Evolutionary conservation across 208 protist genomes (phyloP).

Genomic region (Borovskyia barvae): DNA sequence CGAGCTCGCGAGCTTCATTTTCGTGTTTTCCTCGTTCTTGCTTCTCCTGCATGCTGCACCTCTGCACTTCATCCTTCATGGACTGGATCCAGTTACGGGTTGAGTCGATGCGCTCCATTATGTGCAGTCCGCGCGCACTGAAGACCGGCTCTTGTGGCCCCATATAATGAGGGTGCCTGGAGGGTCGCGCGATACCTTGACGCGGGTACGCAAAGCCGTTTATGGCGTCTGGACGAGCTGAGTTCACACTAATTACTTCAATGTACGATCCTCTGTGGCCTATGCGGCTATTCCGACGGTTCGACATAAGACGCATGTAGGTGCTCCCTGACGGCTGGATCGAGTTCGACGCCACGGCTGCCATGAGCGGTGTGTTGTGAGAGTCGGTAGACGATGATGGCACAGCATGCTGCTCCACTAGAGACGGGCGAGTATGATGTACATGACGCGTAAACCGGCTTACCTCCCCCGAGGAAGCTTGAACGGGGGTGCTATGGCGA

Average conservation of each 20-base stretch:
- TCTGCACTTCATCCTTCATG: constrained; percentile 46
- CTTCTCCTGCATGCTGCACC: constrained; percentile 22
- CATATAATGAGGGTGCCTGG: constrained; percentile 16
- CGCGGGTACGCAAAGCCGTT: constrained; percentile 6
- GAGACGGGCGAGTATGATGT: constrained; percentile 1
- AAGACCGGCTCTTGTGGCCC: constrained; percentile 6
- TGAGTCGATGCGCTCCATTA: constrained; percentile 42
- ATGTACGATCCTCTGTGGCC: constrained; percentile 36
- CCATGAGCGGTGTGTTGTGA: not conserved
- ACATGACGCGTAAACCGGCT: constrained; percentile 7
- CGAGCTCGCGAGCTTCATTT: no score
- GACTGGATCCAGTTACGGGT: constrained; percentile 48
- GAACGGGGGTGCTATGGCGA: constrained; percentile 3
- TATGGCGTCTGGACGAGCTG: constrained; percentile 1
- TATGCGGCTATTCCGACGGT: constrained; percentile 5
- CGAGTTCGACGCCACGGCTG: not conserved
- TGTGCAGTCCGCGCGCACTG: constrained; percentile 17
- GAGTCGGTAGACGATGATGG: no score
- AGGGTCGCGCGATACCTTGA: constrained; percentile 15
- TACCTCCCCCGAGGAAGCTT: constrained; percentile 5
- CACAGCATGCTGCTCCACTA: constrained; percentile 1
- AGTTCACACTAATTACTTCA: constrained; percentile 47
- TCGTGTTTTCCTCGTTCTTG: no score
- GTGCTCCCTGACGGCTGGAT: not conserved
- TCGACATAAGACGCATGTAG: constrained; percentile 8